These are phyloP conservation scores for Pyrus betulifolia DNA, from an alignment of 306 rosid species.

Conservation along the genomic window DNA sequence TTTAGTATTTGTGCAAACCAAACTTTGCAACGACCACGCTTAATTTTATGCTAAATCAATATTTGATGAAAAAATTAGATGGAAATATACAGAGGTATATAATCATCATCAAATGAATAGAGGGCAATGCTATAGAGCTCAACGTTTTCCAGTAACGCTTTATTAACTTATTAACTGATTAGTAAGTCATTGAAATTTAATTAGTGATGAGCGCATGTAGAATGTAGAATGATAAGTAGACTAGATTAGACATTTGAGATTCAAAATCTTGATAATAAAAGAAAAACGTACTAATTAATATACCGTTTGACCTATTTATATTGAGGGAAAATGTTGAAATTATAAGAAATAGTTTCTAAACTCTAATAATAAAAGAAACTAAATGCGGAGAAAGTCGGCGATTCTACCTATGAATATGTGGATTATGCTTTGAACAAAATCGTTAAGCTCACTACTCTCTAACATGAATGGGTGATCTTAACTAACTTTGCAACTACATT, in stretches of 20 bases:
- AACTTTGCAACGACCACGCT: background rate
- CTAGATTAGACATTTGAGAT: too few species aligned
- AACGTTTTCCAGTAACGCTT: background rate
- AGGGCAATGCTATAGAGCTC: background rate
- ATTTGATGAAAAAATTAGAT: background rate
- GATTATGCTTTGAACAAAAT: background rate
- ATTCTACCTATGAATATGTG: background rate
- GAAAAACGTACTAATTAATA: too few species aligned
- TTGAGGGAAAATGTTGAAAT: background rate
- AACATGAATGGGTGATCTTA: background rate
- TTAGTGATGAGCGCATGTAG: background rate
- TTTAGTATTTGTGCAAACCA: constrained; percentile 1
- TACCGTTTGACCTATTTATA: background rate
- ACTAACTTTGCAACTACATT: constrained; percentile 39
- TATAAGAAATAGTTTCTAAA: background rate
- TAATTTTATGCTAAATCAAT: background rate
- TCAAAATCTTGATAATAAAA: too few species aligned
- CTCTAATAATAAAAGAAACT: background rate
- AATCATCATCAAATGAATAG: background rate
- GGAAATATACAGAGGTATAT: background rate
- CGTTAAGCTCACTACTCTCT: background rate
- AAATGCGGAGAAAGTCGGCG: background rate
- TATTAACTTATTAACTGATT: too few species aligned
- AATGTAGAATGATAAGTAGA: too few species aligned
- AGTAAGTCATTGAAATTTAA: too few species aligned